Base-by-base conservation (phyloP, 176 grass and related monocot species). In the Paspalum vaginatum region DNA sequence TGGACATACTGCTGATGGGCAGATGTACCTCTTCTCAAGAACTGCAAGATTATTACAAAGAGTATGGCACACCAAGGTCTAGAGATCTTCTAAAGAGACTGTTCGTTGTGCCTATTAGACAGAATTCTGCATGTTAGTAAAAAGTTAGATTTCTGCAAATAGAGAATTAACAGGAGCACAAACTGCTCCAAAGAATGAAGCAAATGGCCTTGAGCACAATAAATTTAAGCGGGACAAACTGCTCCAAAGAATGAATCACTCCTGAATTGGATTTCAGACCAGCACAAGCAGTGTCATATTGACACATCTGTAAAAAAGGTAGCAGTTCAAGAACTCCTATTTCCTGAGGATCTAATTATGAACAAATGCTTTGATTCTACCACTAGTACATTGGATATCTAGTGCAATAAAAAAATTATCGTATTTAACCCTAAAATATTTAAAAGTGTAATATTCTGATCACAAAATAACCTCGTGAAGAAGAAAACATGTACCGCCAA, bases 71-170 rank as follows among this genome's bases (percentile, higher is more conserved):
- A 69, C 43, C 53, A 88, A 83, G 26, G 53, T 60, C n/a, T 18
- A 37, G 55, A 79, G 65, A 16, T 83, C 83, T 49, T 17, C 43
- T 53, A 54, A 54, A 78, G 64, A 79, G 22, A 84, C 72, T 85
- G 77, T 80, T 83, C 72, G 79, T 48, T 26, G 65, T 51, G 41
- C 84, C 87, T 91, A 77, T 79, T 45, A 70, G 51, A 79, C 24
- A 89, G 8, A 79, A 58, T 43, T 66, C 12, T 52, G 58, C 24
- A 87, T 66, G 48, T 39, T 24, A 76, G 74, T 32, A 79, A 5
- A 5, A 65, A 48, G 44, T 82, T 80, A 89, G 52, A 52, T 74
- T 82, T 70, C 9, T 38, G 14, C 57, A 75, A 46, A 86, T 17
- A 25, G 37, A 65, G 56, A 76, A 26, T 9, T 65, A 84, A 80